Percentiles rank a stretch among this genome's conserved stretches.
These are phyloP conservation scores for Emmonsia crescens DNA, from an alignment of 2,329 filamentous ascomycete species.

Conservation along the genomic window DNA sequence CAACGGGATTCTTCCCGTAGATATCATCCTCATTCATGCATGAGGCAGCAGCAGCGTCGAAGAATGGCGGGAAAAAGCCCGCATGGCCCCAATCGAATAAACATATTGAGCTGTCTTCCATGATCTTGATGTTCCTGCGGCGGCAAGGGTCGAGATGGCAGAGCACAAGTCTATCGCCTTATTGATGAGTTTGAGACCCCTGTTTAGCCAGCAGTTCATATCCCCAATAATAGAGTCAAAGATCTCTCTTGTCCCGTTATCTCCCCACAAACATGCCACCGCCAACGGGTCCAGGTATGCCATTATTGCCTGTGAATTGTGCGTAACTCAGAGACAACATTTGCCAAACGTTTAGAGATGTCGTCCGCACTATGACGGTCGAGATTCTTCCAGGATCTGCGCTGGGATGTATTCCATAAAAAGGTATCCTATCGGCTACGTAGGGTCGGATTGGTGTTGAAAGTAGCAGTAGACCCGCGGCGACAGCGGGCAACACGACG, in stretches of 20 bases:
- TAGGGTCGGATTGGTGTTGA: conserved; percentile 4
- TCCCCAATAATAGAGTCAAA: conserved; percentile 10
- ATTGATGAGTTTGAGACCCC: conserved; percentile 10
- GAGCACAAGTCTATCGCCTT: conserved; percentile 18
- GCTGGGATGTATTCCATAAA: conserved; percentile 19
- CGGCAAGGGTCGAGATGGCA: conserved; percentile 19
- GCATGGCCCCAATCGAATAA: conserved; percentile 19
- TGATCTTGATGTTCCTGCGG: conserved; percentile 19
- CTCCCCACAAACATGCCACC: conserved; percentile 15
- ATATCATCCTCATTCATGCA: conserved; percentile 13
- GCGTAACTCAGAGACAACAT: conserved; percentile 12
- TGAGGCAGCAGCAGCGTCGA: conserved; percentile 12
- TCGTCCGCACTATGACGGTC: conserved; percentile 8
- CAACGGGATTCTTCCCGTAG: conserved; percentile 13
- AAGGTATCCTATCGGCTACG: conserved; percentile 13
- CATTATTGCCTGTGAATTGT: conserved; percentile 8
- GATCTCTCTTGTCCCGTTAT: conserved; percentile 10
- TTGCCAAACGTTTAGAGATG: conserved; percentile 12
- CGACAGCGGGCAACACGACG: conserved; percentile 14
- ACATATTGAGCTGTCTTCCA: conserved; percentile 15
- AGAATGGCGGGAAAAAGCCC: conserved; percentile 17
- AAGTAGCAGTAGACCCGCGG: conserved; percentile 16
- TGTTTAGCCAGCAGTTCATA: conserved; percentile 10
- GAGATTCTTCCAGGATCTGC: conserved; percentile 10
- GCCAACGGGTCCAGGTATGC: conserved; percentile 13